Evolutionary conservation across 257 asterid species (phyloP), one percentile per base, ranked within the genome.

Genomic region (Plantago ovata): DNA sequence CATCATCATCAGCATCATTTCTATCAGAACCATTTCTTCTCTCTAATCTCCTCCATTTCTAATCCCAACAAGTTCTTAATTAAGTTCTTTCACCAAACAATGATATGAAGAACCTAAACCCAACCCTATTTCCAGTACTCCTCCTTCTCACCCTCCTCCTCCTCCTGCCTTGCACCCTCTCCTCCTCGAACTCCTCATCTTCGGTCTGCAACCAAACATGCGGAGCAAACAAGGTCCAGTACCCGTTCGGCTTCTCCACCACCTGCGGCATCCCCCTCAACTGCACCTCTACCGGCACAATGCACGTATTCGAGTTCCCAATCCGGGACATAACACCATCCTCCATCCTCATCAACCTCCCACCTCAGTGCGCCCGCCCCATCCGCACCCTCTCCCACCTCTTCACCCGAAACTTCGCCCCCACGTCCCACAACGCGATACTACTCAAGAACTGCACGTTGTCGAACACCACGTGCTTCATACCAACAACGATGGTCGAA

Each of bases 181-280:
- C 38, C 16, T 10, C 57, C 22, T 14, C 24, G 21, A 44, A 4
- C 13, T 50, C 81, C 12, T 52, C 64, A 13, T 63, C 79, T 6
- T 23, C 70, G 0, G 7, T n/a, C 5, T 89, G 95, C 73, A 66
- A 67, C 11, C 81, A 60, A 45, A 56, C 81, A 16, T 89, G 97
- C 65, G 95, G 92, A 33, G 58, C 22, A 1, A 60, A 55, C 24
- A 53, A 46, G 3, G 72, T 89, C 61, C 83, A 74, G 0, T 86
- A 67, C 65, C 85, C 95, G 0, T 89, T 89, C 65, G 97, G 97
- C 53, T 86, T 86, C 70, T 86, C 97, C 4, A 7, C 70, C 23
- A 82, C 72, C 60, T 89, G 97, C 68, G 56, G 67, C 56, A 86
- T 89, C 74, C 87, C 15, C 11, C 69, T 89, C 20, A 80, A 77